These are phyloP conservation scores for Letharia columbiana DNA, from an alignment of 495 filamentous ascomycete species.

Conservation along the genomic window DNA sequence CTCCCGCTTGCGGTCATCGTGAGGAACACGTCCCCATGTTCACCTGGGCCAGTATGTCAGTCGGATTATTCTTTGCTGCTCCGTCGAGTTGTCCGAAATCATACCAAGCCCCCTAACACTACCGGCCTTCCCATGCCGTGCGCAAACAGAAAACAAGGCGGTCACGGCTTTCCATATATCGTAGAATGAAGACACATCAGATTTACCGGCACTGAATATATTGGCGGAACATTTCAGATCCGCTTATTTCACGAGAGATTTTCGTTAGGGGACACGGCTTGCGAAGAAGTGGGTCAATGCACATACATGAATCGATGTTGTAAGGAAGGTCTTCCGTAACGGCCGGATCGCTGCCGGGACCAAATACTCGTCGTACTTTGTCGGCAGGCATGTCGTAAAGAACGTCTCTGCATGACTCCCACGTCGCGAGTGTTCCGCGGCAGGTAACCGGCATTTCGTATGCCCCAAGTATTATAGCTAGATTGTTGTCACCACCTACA, in stretches of 20 bases:
- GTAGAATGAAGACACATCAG: neutral
- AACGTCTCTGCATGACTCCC: neutral
- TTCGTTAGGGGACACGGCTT: neutral
- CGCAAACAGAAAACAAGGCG: neutral
- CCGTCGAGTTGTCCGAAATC: neutral
- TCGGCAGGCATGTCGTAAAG: neutral
- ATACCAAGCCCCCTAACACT: neutral
- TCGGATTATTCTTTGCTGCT: neutral
- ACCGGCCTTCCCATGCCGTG: neutral
- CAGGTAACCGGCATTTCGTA: neutral
- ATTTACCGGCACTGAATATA: neutral
- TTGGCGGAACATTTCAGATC: neutral
- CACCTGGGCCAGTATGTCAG: neutral
- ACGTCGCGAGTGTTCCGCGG: neutral
- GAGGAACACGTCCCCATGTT: neutral
- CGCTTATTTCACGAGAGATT: neutral
- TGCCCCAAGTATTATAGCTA: neutral
- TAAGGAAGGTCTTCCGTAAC: neutral
- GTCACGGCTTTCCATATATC: neutral
- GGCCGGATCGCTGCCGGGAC: neutral
- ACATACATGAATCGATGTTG: neutral
- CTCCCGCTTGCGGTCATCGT: neutral
- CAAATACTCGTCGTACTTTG: neutral
- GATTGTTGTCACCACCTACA: neutral
- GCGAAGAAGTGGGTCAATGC: neutral